Base-by-base conservation (phyloP, 1,284 basidiomycete genomes). In the Inonotus hispidus region DNA sequence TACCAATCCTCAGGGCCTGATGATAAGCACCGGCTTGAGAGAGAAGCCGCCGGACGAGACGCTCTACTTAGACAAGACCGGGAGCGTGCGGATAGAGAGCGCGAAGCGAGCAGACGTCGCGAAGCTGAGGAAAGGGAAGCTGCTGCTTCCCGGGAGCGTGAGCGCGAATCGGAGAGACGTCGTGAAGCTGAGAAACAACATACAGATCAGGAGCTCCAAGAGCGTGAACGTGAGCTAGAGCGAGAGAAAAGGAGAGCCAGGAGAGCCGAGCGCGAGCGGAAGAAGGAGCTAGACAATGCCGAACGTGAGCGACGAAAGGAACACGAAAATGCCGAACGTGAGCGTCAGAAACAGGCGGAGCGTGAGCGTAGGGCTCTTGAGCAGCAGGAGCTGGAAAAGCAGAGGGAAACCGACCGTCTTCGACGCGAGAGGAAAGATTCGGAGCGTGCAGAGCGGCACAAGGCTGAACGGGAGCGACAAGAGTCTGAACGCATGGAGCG, bases 251-350 rank as follows among this genome's bases (percentile, higher is more conserved):
- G 32, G 25, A 56, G 39, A n/a, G 37, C 38, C 13, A 19, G 29
- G 49, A 59, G 58, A 16, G 55, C 55, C 45, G 55, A 56, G 45
- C 55, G 55, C 3, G 55, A 56, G 16, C 49, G 57, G 19, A 16
- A n/a, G 13, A 58, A 41, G 29, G 49, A 53, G 46, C 29, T 46
- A 11, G 57, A 50, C n/a, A 49, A 41, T 45, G 53, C 45, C n/a
- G 60, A 62, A 53, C 55, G 46, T 4, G 61, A 62, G 23, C 35
- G 57, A 14, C 56, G 47, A 37, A 62, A 55, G 46, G 52, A 59
- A 21, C 39, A 37, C 32, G 61, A 57, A 32, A 13, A 25, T 32
- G 27, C 41, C 19, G 43, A 57, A 37, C 56, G 56, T 35, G 55
- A 56, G 32, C 39, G 55, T 13, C 32, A 32, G 32, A 32, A 53